Percentiles rank a stretch among this genome's conserved stretches.
Evolutionary conservation across 805 yeast species (phyloP).

Genomic region (Starmerella bombicola): DNA sequence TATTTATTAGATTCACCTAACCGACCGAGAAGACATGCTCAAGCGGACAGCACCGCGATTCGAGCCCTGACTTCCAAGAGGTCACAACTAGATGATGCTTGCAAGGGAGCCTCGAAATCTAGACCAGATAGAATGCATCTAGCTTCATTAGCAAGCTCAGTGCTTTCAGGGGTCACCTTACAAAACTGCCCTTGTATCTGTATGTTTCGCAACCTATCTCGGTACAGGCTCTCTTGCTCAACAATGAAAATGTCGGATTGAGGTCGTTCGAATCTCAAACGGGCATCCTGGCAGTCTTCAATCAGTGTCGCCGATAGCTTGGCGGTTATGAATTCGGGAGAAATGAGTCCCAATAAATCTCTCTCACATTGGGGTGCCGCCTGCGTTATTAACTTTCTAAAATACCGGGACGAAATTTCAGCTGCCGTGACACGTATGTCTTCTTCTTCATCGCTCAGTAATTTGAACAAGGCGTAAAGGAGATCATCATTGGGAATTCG

Average conservation of each 20-base stretch:
- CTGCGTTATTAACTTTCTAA: constrained; percentile 16
- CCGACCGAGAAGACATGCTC: too few relatives aligned
- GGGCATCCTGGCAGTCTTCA: constrained; percentile 19
- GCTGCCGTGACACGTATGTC: constrained; percentile 43
- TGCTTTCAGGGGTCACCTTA: not conserved
- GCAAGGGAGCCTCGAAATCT: constrained; percentile 8
- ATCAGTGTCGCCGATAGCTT: constrained; percentile 10
- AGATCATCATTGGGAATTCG: constrained; percentile 1
- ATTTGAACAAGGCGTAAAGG: constrained; percentile 16
- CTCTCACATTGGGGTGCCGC: constrained; percentile 16
- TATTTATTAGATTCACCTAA: too few relatives aligned
- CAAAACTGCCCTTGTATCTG: constrained; percentile 1
- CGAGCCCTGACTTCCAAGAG: constrained; percentile 4
- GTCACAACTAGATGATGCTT: constrained; percentile 3
- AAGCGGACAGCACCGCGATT: constrained; percentile 2
- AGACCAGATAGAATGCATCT: not conserved
- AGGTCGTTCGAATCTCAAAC: constrained; percentile 14
- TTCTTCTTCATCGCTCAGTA: constrained; percentile 50
- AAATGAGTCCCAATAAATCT: constrained; percentile 5
- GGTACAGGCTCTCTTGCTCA: constrained; percentile 58
- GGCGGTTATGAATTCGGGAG: constrained; percentile 5
- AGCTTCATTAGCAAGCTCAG: not conserved
- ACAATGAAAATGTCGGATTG: constrained; percentile 43
- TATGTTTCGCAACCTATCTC: constrained; percentile 34
- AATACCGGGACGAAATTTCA: constrained; percentile 29